Conservation (phyloP, 768 basidiomycete species). For the Goffeauzyma gilvescens region DNA sequence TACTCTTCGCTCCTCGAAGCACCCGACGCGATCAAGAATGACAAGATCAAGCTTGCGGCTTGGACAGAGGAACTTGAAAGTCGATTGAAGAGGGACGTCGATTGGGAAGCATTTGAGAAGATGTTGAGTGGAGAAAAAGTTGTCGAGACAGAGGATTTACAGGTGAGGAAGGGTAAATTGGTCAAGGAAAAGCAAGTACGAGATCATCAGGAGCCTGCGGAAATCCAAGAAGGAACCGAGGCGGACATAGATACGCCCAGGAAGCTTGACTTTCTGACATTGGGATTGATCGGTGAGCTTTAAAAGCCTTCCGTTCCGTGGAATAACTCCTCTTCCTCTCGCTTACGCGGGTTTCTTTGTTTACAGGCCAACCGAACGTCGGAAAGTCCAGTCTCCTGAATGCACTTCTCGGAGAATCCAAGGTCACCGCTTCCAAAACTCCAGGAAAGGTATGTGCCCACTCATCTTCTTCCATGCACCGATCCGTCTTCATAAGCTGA, state of each 20-base stretch:
- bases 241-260: no score
- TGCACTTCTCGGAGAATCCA: constrained; percentile 83
- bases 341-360: constrained; percentile 15
- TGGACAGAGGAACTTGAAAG: constrained; percentile 41
- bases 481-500: no score
- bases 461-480: not conserved
- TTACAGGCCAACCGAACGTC: constrained; percentile 93
- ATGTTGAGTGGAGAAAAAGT: not conserved
- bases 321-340: constrained; percentile 7
- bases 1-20: constrained; percentile 53
- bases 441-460: constrained; percentile 24
- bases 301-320: no score
- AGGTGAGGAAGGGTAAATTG: constrained; percentile 20
- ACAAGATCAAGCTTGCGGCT: constrained; percentile 38
- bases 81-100: constrained; percentile 44
- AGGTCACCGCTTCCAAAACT: constrained; percentile 40
- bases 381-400: constrained; percentile 98
- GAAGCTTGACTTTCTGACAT: no score
- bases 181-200: constrained; percentile 11
- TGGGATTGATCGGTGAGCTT: constrained; percentile 59
- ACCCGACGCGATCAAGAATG: constrained; percentile 40
- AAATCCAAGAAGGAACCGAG: constrained; percentile 15
- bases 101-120: constrained; percentile 50
- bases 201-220: constrained; percentile 17
- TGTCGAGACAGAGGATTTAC: not conserved